These are phyloP conservation scores for Quercus glauca DNA, from an alignment of 306 rosid species.

Conservation along the genomic window DNA sequence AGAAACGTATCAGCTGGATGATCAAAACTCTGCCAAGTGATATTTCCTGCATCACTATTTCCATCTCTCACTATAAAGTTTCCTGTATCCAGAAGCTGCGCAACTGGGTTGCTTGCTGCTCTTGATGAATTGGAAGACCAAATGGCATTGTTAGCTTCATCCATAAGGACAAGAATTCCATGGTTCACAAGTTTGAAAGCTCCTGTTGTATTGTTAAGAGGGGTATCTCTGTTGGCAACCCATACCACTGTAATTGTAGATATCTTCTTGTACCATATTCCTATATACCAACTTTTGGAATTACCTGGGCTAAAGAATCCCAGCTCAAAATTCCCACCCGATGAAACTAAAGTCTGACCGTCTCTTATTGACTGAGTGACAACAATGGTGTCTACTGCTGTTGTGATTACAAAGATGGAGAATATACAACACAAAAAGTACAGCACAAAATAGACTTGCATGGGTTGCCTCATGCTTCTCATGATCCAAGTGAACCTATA, in stretches of 20 bases:
- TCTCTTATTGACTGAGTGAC: conserved; percentile 34
- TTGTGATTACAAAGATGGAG: not conserved
- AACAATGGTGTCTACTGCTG: conserved; percentile 32
- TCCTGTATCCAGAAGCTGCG: conserved; percentile 32
- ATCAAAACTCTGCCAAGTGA: conserved; percentile 49
- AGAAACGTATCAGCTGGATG: conserved; percentile 47
- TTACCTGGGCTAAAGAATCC: conserved; percentile 55
- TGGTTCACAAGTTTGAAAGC: conserved; percentile 11
- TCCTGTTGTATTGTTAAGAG: conserved; percentile 33
- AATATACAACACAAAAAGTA: not conserved
- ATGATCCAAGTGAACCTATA: no score
- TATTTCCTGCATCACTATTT: not conserved
- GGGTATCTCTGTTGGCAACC: conserved; percentile 51
- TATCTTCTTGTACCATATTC: conserved; percentile 51
- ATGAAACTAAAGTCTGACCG: conserved; percentile 38
- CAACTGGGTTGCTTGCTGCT: conserved; percentile 7
- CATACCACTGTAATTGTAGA: conserved; percentile 39
- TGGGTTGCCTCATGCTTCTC: not conserved
- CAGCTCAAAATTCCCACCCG: conserved; percentile 35
- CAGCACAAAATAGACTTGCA: not conserved
- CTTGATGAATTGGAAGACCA: conserved; percentile 10
- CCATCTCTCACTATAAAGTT: conserved; percentile 36
- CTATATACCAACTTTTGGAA: conserved; percentile 41
- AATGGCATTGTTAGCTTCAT: not conserved
- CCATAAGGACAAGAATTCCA: conserved; percentile 36